Evolutionary conservation across 2,329 filamentous ascomycete species (phyloP), one percentile per base, ranked within the genome.

Genomic region (Coniochaeta hoffmannii): DNA sequence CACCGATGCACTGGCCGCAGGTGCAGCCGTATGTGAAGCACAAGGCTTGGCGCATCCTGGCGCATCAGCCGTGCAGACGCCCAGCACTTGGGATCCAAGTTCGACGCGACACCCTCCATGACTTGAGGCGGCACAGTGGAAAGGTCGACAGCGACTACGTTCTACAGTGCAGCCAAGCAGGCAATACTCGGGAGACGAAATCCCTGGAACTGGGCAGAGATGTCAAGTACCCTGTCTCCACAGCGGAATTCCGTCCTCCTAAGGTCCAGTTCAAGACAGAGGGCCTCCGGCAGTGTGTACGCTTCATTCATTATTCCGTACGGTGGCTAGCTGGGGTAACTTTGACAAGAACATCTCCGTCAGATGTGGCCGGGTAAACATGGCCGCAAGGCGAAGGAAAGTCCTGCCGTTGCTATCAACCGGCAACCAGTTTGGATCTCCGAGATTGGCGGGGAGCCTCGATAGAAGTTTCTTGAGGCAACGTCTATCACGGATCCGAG

Each of bases 1-100:
- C 71, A 31, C 58, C 61, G 15, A 68, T 55, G 58, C 70, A 72
- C 57, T 67, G 54, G 28, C 69, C 68, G 58, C 70, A 74, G 31
- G 66, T 73, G 57, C 71, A 74, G 12, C 71, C 69, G 53, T 63
- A 69, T 55, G 62, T 65, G 36, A 72, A 55, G 49, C 63, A 66
- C 56, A 58, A 54, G 5, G 59, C 53, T 49, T 65, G 59, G 34
- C 22, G 53, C 26, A 58, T 55, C 26, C n/a, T 26, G n/a, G 11
- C 12, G 26, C n/a, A n/a, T n/a, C n/a, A n/a, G n/a, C 53, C 28
- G 11, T 6, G 17, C 4, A 2, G 4, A 8, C 12, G 19, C 6
- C 11, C 11, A 26, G 12, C 12, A 44, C 5, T 44, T n/a, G 38
- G 19, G 2, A 44, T 22, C 38, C 38, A 17, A 6, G 24, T 26